phyloP scores from a whole-genome alignment of 1,284 basidiomycete species.

The Trichosporon ovoides region DNA sequence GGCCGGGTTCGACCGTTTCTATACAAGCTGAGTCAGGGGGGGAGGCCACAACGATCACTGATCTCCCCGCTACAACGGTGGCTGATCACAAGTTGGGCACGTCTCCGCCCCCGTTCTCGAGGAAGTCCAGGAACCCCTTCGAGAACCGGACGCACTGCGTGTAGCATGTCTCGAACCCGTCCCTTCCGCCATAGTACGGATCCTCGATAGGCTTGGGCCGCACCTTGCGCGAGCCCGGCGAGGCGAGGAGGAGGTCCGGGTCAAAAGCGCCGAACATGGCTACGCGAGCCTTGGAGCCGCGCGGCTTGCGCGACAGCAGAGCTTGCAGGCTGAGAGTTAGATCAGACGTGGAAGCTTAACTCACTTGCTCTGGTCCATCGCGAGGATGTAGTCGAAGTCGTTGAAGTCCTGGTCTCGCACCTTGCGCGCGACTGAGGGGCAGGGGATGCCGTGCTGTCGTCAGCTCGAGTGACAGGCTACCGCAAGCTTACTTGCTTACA shows the following conservation, averaged over 20 bases:
- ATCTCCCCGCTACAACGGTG: too few species aligned
- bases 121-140: slow-evolving; percentile 42
- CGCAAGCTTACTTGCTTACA: slow-evolving; percentile 42
- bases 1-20: too few species aligned
- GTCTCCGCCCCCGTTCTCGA: slow-evolving; percentile 28
- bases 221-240: slow-evolving; percentile 19
- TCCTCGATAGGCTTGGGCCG: slow-evolving; percentile 33
- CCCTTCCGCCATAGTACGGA: slow-evolving; percentile 49
- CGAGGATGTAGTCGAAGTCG: slow-evolving; percentile 51
- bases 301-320: slow-evolving; percentile 39
- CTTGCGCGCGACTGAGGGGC: slow-evolving; percentile 45
- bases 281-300: slow-evolving; percentile 28
- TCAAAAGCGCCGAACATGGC: slow-evolving; percentile 41
- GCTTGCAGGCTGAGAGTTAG: slow-evolving; percentile 42
- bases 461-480: background rate
- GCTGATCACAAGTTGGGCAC: slow-evolving; percentile 14
- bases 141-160: slow-evolving; percentile 48
- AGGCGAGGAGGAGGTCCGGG: slow-evolving; percentile 25
- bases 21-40: background rate
- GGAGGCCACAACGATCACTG: too few species aligned
- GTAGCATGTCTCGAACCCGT: slow-evolving; percentile 50
- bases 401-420: slow-evolving; percentile 43
- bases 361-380: slow-evolving; percentile 49
- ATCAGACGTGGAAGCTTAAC: slow-evolving; percentile 3
- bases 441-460: slow-evolving; percentile 43